A percentile compares a stretch with the other conserved stretches of the same genome.
Evolutionary conservation across 2,329 filamentous ascomycete species (phyloP).

Genomic region (Alternaria metachromatica): DNA sequence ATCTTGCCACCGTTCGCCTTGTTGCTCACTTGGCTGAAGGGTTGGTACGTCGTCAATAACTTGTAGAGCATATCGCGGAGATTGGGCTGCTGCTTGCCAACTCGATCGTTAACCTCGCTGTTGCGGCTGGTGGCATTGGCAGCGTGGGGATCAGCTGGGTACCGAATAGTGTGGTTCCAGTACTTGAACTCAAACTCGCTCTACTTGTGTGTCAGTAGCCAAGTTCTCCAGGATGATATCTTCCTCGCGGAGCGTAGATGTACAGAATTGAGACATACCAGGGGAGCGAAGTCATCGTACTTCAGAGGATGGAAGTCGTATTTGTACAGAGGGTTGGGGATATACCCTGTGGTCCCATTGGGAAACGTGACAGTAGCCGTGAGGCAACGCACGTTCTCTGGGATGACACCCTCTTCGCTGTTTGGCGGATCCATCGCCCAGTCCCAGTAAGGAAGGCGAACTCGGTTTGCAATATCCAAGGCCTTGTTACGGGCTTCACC

Average conservation of each 20-base stretch:
- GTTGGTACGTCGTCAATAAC: constrained; percentile 39
- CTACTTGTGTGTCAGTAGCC: constrained; percentile 11
- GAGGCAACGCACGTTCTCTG: constrained; percentile 26
- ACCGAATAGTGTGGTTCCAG: constrained; percentile 42
- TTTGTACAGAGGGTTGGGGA: constrained; percentile 37
- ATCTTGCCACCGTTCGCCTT: constrained; percentile 41
- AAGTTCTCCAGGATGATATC: too few species aligned
- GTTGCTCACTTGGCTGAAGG: constrained; percentile 42
- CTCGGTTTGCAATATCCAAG: constrained; percentile 27
- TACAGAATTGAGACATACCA: constrained; percentile 24
- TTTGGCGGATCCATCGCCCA: constrained; percentile 39
- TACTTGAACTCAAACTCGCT: constrained; percentile 41
- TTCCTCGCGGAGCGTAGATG: neutral
- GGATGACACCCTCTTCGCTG: constrained; percentile 33
- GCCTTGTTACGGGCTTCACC: constrained; percentile 32
- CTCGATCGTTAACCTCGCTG: constrained; percentile 32
- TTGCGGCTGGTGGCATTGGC: constrained; percentile 37
- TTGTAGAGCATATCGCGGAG: constrained; percentile 44
- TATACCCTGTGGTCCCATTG: constrained; percentile 32
- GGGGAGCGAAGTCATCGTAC: constrained; percentile 32
- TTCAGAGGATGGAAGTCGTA: constrained; percentile 42
- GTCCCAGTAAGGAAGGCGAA: constrained; percentile 46
- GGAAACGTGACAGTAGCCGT: constrained; percentile 33
- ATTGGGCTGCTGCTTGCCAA: constrained; percentile 36
- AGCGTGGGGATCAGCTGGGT: constrained; percentile 30